Percentiles rank a stretch among this genome's conserved stretches.
Evolutionary conservation across 495 filamentous ascomycete species (phyloP).

Genomic region (Penicillium atrosanguineum): DNA sequence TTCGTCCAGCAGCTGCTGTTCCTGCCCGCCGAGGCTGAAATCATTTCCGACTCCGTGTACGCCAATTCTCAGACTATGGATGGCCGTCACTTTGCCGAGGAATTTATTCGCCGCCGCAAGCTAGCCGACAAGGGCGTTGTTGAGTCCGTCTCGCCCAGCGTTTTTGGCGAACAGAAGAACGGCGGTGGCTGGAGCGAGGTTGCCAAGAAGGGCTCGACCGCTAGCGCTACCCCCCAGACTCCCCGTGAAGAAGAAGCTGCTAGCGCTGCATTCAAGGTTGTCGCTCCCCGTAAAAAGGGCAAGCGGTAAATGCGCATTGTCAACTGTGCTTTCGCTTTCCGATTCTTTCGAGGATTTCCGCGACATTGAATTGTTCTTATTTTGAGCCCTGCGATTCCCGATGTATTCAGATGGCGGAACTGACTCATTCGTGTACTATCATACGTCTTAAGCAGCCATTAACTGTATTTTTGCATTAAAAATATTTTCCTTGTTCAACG

Average conservation of each 20-base stretch:
- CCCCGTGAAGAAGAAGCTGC: conserved; percentile 50
- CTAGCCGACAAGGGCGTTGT: conserved; percentile 86
- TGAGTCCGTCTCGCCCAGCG: conserved; percentile 46
- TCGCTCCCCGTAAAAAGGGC: conserved; percentile 90
- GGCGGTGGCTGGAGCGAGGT: conserved; percentile 93
- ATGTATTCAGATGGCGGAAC: not conserved
- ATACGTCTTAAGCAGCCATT: conserved; percentile 8
- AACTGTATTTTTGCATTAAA: conserved; percentile 4
- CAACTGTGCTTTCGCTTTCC: not conserved
- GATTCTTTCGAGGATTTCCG: not conserved
- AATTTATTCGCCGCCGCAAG: conserved; percentile 89
- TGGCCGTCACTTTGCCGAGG: conserved; percentile 86
- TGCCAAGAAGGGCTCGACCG: conserved; percentile 75
- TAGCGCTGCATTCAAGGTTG: conserved; percentile 77
- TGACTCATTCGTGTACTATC: conserved; percentile 5
- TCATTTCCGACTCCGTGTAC: conserved; percentile 90
- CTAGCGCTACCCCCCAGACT: conserved; percentile 35
- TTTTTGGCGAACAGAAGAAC: conserved; percentile 42
- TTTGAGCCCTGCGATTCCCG: not conserved
- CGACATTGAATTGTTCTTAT: not conserved
- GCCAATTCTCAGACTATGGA: conserved; percentile 81
- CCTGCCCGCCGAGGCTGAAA: conserved; percentile 70
- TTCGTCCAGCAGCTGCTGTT: conserved; percentile 72
- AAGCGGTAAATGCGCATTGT: conserved; percentile 54
- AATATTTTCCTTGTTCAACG: not conserved